phyloP scores from a whole-genome alignment of 495 filamentous ascomycete species.

The Neurospora tetraspora region DNA sequence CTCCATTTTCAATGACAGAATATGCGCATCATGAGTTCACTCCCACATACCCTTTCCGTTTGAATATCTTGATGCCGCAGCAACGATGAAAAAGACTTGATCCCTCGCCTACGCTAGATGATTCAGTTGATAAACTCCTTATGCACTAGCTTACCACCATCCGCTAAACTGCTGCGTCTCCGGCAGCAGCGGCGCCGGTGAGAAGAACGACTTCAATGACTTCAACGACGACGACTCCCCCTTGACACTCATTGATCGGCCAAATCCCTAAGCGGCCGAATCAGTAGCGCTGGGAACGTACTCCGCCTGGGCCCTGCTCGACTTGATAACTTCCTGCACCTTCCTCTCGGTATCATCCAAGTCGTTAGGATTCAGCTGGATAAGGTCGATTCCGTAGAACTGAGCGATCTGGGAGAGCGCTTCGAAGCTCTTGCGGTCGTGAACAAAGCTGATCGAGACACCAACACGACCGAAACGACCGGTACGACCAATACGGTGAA shows the following conservation, averaged over 20 bases:
- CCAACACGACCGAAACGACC: conserved; percentile 97
- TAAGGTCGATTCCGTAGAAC: conserved; percentile 50
- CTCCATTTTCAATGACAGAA: background rate
- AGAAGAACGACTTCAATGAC: background rate
- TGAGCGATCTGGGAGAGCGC: conserved; percentile 67
- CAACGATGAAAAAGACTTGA: background rate
- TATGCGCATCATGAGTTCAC: background rate
- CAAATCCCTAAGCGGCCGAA: background rate
- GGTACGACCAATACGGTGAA: conserved; percentile 95
- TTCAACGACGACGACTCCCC: background rate
- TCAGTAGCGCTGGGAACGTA: conserved; percentile 34
- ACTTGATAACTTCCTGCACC: conserved; percentile 78
- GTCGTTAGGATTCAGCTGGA: conserved; percentile 48
- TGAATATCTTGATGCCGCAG: background rate
- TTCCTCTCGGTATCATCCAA: conserved; percentile 80
- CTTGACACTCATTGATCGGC: background rate
- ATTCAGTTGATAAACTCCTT: background rate
- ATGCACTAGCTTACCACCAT: background rate
- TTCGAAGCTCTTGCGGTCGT: conserved; percentile 62
- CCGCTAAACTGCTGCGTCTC: background rate
- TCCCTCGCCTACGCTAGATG: background rate
- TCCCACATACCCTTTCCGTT: background rate
- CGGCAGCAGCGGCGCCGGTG: background rate
- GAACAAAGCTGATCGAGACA: conserved; percentile 85
- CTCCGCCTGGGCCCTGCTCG: conserved; percentile 54